Conservation (phyloP, 257 asterid genomes). For the Scutellaria minor region DNA sequence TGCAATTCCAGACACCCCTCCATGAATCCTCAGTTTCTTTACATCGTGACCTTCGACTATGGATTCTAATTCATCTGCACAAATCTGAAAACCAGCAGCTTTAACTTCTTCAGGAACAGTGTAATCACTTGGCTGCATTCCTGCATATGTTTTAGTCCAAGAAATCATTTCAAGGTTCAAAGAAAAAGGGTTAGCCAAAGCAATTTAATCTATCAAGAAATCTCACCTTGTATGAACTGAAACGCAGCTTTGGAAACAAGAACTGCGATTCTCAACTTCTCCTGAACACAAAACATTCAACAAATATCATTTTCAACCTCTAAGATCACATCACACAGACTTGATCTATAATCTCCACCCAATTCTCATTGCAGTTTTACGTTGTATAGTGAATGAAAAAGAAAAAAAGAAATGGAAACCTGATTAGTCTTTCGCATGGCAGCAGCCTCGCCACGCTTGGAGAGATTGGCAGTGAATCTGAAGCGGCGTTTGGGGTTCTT, state of each 20-base stretch:
- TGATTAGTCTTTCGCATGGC: constrained; percentile 90
- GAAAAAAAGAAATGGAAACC: constrained; percentile 34
- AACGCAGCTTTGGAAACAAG: constrained; percentile 94
- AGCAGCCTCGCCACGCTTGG: constrained; percentile 88
- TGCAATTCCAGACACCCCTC: constrained; percentile 66
- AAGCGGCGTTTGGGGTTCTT: constrained; percentile 91
- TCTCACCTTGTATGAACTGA: constrained; percentile 81
- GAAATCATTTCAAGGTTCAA: neutral
- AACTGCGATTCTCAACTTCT: constrained; percentile 88
- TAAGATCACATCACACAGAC: neutral
- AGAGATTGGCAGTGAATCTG: constrained; percentile 88
- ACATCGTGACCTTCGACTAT: constrained; percentile 85
- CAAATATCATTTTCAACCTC: neutral
- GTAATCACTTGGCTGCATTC: constrained; percentile 73
- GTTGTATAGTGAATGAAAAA: neutral
- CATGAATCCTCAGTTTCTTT: constrained; percentile 72
- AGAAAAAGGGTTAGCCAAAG: neutral
- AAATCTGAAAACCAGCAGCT: constrained; percentile 71
- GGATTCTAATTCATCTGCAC: constrained; percentile 84
- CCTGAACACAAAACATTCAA: constrained; percentile 45
- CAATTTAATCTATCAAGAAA: constrained; percentile 1
- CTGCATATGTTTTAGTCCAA: constrained; percentile 39
- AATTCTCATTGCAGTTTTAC: neutral
- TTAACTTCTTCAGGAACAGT: constrained; percentile 69
- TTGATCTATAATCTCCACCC: neutral